Base-by-base conservation (phyloP, 768 basidiomycete genomes). In the Gloeopeniophorella convolvens region DNA sequence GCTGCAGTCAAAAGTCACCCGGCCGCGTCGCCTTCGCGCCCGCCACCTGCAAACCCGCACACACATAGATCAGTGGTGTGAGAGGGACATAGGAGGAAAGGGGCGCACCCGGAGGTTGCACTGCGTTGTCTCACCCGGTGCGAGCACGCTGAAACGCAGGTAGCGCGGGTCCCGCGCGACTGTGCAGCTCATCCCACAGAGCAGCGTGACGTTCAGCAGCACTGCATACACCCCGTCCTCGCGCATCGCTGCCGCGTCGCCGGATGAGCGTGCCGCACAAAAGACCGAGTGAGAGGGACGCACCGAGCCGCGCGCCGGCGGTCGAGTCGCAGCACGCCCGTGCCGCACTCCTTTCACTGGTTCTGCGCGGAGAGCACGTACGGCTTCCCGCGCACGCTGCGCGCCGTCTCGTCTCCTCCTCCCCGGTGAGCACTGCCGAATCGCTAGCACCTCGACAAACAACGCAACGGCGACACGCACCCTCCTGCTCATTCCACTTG, bases 141-240 rank as follows among this genome's bases (percentile, higher is more conserved):
- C 83, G 43, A 89, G 79, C 32, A 77, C 79, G 59, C 84, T 84
- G 65, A 90, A 82, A 45, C 85, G 73, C 60, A 90, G 62, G 66
- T 89, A 90, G 58, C 87, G 78, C 15, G 85, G 84, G 60, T 90
- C 87, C 62, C 85, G 84, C 15, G 84, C 83, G 48, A 84, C 60
- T 50, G 69, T 70, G 64, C 82, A 85, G 48, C 73, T 74, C 86
- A 90, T 90, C 27, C 88, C 88, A 59, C 72, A 70, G 72, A 89
- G 89, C 45, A 90, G 69, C 40, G 82, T 78, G 40, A 82, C 77
- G 59, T 90, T 90, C 36, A 90, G 70, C 49, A 90, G 61, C 45
- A 89, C 65, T 2, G 84, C 73, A 62, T 80, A 83, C 16, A 89
- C 87, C 0, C 86, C 88, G 59, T 90, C 88, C 64, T 89, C 89